Evolutionary conservation across 495 filamentous ascomycete species (phyloP).

Genomic region (Elasticomyces elasticus): DNA sequence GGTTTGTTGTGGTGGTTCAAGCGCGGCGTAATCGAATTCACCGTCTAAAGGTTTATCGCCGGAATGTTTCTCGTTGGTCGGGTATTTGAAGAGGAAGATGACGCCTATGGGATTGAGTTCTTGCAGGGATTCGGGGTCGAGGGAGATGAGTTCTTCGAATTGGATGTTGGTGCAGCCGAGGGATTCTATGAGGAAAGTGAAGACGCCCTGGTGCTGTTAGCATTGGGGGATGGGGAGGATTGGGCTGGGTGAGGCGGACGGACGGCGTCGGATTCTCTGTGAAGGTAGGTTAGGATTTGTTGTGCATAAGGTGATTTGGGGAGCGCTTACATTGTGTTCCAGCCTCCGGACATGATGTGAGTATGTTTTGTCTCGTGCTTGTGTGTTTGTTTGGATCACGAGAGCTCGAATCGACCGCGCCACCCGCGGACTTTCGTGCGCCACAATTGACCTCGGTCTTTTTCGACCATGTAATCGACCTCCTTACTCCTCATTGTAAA

Average conservation of each 20-base stretch:
- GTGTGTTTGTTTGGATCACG: not conserved
- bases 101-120: slow-evolving; percentile 60
- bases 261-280: slow-evolving; percentile 8
- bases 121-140: slow-evolving; percentile 72
- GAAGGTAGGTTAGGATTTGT: not conserved
- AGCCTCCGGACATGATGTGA: slow-evolving; percentile 13
- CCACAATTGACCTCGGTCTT: too few species aligned
- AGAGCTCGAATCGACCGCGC: not conserved
- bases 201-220: slow-evolving; percentile 61
- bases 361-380: not conserved
- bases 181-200: slow-evolving; percentile 86
- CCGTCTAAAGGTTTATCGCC: slow-evolving; percentile 62
- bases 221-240: not conserved
- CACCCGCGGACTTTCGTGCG: too few species aligned
- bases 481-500: too few species aligned
- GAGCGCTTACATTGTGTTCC: slow-evolving; percentile 8
- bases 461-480: too few species aligned
- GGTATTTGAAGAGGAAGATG: slow-evolving; percentile 99
- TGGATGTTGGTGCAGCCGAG: slow-evolving; percentile 88
- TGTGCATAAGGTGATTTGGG: not conserved
- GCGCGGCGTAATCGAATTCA: slow-evolving; percentile 61
- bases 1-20: slow-evolving; percentile 44
- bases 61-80: slow-evolving; percentile 52
- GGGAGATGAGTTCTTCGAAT: slow-evolving; percentile 89
- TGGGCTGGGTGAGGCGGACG: slow-evolving; percentile 4